These are phyloP conservation scores for Eremochloa ophiuroides DNA, from an alignment of 176 grass and related monocot species.

Conservation along the genomic window DNA sequence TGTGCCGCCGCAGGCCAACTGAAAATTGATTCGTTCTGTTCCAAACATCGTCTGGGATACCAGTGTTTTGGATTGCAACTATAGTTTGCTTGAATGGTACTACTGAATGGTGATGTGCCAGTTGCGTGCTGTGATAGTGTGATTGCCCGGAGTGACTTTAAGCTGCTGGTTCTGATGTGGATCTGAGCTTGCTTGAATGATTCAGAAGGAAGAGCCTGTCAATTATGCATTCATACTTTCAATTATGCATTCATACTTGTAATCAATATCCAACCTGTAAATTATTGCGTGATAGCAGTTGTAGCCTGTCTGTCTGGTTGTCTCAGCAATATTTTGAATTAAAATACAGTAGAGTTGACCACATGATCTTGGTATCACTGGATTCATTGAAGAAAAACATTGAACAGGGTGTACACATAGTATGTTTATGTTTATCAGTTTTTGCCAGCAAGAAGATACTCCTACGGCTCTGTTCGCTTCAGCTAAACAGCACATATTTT, in stretches of 20 bases:
- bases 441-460: background rate
- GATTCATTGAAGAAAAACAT: background rate
- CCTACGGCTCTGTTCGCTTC: no score
- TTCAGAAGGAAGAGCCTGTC: background rate
- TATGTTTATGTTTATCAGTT: background rate
- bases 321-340: background rate
- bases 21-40: slow-evolving; percentile 1
- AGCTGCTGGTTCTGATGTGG: background rate
- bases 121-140: background rate
- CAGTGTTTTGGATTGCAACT: background rate
- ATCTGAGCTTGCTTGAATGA: slow-evolving; percentile 2
- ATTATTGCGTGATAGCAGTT: background rate
- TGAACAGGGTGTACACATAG: background rate
- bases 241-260: background rate
- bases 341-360: background rate
- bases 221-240: background rate
- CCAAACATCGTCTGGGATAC: background rate
- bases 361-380: background rate
- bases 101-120: background rate
- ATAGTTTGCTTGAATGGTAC: background rate
- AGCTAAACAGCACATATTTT: no score
- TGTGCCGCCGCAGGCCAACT: background rate
- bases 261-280: slow-evolving; percentile 2
- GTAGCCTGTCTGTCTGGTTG: background rate
- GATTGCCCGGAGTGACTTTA: background rate